Conservation (phyloP, 148 eudicot species). For the Rhododendron molle region DNA sequence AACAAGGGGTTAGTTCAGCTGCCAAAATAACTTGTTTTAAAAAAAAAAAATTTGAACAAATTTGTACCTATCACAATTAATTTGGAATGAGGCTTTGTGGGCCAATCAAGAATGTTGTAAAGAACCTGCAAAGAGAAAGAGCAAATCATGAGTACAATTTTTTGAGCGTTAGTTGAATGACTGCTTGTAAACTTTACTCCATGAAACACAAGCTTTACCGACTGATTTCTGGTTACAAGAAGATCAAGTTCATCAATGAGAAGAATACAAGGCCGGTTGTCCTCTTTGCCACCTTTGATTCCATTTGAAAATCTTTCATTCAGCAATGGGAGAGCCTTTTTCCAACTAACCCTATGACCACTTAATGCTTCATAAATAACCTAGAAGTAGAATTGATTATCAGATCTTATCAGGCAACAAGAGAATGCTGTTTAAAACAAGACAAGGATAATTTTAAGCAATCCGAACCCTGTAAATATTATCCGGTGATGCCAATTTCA, state of each 20-base stretch:
- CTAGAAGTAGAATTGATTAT: conserved; percentile 30
- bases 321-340: conserved; percentile 82
- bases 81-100: conserved; percentile 91
- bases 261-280: conserved; percentile 79
- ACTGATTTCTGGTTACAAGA: conserved; percentile 91
- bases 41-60: conserved; percentile 1
- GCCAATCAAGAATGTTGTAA: conserved; percentile 99
- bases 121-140: conserved; percentile 54
- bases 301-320: conserved; percentile 86
- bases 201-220: conserved; percentile 40
- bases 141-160: not conserved
- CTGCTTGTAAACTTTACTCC: not conserved
- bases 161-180: not conserved
- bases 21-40: not conserved
- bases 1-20: not conserved
- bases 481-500: conserved; percentile 92
- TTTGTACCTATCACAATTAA: conserved; percentile 78
- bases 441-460: not conserved
- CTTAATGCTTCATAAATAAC: conserved; percentile 91
- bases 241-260: conserved; percentile 97
- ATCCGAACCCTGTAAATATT: conserved; percentile 73
- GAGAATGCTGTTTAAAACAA: conserved; percentile 4
- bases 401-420: conserved; percentile 10
- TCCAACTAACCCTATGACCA: conserved; percentile 92
- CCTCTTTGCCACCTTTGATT: conserved; percentile 53